Evolutionary conservation across 371 early-diverging fungal species (phyloP).

Genomic region (Mucor piriformis): DNA sequence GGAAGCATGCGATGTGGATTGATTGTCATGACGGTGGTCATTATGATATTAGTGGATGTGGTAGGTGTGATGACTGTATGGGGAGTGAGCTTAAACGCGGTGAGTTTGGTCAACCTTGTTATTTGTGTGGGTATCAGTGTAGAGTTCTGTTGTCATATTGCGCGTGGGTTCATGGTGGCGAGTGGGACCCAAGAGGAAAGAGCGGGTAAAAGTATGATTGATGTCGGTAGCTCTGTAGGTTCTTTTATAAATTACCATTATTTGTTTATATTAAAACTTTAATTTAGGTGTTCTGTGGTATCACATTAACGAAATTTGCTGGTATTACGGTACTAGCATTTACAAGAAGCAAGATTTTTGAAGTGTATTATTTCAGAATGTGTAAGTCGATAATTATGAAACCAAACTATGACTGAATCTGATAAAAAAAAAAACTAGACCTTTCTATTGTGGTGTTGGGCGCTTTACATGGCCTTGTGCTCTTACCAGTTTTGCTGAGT

Average conservation of each 20-base stretch:
- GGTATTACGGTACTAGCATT: slow-evolving; percentile 77
- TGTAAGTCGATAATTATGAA: too few relatives aligned
- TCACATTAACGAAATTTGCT: slow-evolving; percentile 75
- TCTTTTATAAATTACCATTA: not conserved
- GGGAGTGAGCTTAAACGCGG: slow-evolving; percentile 71
- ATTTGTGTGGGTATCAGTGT: slow-evolving; percentile 81
- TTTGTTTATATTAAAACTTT: not conserved
- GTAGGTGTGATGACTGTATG: slow-evolving; percentile 71
- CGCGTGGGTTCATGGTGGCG: slow-evolving; percentile 64
- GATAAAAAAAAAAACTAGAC: slow-evolving; percentile 31
- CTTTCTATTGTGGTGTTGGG: slow-evolving; percentile 70
- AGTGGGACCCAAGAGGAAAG: slow-evolving; percentile 49
- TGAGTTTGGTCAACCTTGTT: slow-evolving; percentile 75
- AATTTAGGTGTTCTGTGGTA: slow-evolving; percentile 70
- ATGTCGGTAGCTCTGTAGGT: slow-evolving; percentile 73
- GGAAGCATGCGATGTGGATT: slow-evolving; percentile 61
- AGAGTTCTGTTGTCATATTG: slow-evolving; percentile 78
- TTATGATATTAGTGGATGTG: slow-evolving; percentile 69
- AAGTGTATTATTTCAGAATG: slow-evolving; percentile 81
- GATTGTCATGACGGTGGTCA: slow-evolving; percentile 62
- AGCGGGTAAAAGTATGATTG: slow-evolving; percentile 56
- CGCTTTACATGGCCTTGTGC: slow-evolving; percentile 71
- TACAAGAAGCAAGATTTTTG: slow-evolving; percentile 75
- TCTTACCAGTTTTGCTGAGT: slow-evolving; percentile 69
- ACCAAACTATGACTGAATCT: too few relatives aligned